A percentile compares a stretch with the other conserved stretches of the same genome.
phyloP scores from a whole-genome alignment of 768 basidiomycete species.

The Sporobolomyces phaffii region DNA sequence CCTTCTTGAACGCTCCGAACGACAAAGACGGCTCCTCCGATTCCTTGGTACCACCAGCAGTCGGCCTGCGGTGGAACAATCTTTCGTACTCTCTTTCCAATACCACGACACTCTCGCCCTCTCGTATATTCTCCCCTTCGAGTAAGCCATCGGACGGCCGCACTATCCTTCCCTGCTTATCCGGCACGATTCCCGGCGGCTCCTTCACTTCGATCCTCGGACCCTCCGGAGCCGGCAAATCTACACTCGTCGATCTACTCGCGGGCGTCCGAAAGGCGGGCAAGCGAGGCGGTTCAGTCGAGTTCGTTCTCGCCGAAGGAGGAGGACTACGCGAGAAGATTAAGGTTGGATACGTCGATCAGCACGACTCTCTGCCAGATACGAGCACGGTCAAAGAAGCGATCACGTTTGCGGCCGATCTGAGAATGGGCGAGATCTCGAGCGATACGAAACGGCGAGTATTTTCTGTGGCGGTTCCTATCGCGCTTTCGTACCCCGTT shows the following conservation, averaged over 20 bases:
- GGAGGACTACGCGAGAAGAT: conserved; percentile 44
- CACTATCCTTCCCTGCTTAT: conserved; percentile 63
- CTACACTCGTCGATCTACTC: conserved; percentile 78
- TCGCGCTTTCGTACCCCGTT: too few species aligned
- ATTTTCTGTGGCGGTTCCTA: too few species aligned
- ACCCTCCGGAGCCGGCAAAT: conserved; percentile 61
- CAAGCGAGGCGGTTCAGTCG: conserved; percentile 59
- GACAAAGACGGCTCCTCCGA: conserved; percentile 55
- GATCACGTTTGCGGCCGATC: conserved; percentile 73
- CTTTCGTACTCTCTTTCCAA: conserved; percentile 18
- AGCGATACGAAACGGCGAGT: conserved; percentile 39
- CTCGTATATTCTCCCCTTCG: neutral
- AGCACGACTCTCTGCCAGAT: conserved; percentile 42
- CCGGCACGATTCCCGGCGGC: conserved; percentile 67
- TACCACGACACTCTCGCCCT: neutral
- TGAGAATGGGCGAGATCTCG: conserved; percentile 61
- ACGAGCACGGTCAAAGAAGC: conserved; percentile 62
- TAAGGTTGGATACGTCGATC: conserved; percentile 74
- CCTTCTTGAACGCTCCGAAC: conserved; percentile 6
- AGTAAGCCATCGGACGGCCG: conserved; percentile 51
- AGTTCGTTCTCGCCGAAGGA: conserved; percentile 43
- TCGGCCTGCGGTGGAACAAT: conserved; percentile 7
- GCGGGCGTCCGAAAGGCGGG: conserved; percentile 78
- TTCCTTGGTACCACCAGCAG: conserved; percentile 36
- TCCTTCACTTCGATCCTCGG: conserved; percentile 88